Percentiles rank a stretch among this genome's conserved stretches.
These are phyloP conservation scores for Trichoderma sp. DNA, from an alignment of 2,329 filamentous ascomycete genomes.

Conservation along the genomic window DNA sequence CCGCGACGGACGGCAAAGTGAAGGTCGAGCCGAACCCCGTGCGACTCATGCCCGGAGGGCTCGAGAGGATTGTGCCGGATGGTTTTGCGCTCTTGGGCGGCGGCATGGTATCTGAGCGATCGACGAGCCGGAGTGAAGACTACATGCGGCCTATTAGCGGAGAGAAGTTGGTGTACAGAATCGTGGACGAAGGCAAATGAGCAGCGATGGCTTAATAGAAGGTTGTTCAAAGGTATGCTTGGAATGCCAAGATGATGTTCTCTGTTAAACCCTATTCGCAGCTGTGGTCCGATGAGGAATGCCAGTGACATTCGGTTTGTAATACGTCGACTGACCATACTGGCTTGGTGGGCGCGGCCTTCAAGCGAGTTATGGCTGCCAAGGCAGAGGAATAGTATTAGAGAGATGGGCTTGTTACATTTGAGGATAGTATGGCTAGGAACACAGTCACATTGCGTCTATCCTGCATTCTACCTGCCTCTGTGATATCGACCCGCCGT, in stretches of 20 bases:
- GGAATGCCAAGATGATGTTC: background rate
- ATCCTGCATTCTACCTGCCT: background rate
- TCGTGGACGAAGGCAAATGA: slow-evolving; percentile 4
- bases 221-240: background rate
- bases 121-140: slow-evolving; percentile 31
- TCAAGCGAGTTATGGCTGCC: background rate
- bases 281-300: background rate
- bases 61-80: slow-evolving; percentile 36
- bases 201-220: background rate
- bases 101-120: slow-evolving; percentile 31
- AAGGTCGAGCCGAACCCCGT: slow-evolving; percentile 38
- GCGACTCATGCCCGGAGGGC: slow-evolving; percentile 39
- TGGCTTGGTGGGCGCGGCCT: no score
- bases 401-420: no score
- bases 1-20: background rate
- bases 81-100: slow-evolving; percentile 37
- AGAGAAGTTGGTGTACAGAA: slow-evolving; percentile 44
- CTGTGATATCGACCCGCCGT: background rate
- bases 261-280: background rate
- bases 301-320: background rate
- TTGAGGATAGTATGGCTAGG: background rate
- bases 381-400: background rate
- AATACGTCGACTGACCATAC: no score
- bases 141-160: slow-evolving; percentile 46
- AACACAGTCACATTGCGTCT: background rate